phyloP scores from a whole-genome alignment of 1,284 basidiomycete genomes.

The Vanrija sp. region DNA sequence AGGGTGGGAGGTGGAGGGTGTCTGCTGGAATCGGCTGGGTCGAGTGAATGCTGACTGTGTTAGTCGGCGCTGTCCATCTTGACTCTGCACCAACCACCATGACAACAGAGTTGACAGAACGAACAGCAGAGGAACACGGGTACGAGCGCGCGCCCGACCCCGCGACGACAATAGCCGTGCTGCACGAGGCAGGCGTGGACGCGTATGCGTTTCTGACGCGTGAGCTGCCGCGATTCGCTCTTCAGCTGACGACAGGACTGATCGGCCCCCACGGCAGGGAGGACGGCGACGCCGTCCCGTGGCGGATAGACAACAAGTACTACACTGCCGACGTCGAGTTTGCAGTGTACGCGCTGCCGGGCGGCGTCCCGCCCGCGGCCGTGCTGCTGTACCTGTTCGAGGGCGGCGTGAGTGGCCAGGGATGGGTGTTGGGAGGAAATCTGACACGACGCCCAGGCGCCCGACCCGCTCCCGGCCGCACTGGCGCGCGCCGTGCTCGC shows the following conservation, averaged over 20 bases:
- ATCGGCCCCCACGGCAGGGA: not conserved
- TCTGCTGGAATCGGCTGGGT: no score
- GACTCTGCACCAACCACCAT: no score
- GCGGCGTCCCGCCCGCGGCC: not conserved
- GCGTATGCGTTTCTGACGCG: constrained; percentile 25
- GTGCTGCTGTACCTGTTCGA: constrained; percentile 29
- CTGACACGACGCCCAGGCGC: constrained; percentile 18
- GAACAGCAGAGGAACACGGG: no score
- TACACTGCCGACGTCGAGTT: constrained; percentile 75
- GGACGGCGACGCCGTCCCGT: constrained; percentile 52
- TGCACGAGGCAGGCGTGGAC: constrained; percentile 20
- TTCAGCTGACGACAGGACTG: constrained; percentile 11
- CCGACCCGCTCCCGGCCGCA: constrained; percentile 22
- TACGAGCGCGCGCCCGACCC: not conserved
- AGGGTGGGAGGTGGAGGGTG: no score
- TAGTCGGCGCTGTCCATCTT: no score
- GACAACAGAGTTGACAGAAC: no score
- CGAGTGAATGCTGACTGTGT: no score
- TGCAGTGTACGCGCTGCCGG: constrained; percentile 41
- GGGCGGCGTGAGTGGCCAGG: not conserved
- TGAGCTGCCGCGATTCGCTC: not conserved
- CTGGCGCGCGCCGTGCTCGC: constrained; percentile 27
- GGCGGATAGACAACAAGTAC: constrained; percentile 79
- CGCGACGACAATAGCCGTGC: constrained; percentile 25
- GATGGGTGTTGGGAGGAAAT: not conserved